These are phyloP conservation scores for Paramecium bursaria DNA, from an alignment of 73 alveolate genomes.

Conservation along the genomic window DNA sequence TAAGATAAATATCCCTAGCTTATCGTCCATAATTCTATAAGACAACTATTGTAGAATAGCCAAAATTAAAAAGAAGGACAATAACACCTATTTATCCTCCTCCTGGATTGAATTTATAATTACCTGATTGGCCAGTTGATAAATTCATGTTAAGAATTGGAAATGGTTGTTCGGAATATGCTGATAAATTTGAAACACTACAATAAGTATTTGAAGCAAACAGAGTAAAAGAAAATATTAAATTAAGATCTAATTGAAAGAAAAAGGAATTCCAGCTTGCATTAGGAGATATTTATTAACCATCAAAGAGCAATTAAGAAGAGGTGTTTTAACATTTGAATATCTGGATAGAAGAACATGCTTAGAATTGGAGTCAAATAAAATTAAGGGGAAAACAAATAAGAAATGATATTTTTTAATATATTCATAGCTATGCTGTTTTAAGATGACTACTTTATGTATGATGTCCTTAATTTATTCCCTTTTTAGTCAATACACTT, in stretches of 20 bases:
- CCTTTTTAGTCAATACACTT: slow-evolving; percentile 50
- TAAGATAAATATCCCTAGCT: slow-evolving; percentile 25
- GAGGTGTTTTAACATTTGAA: slow-evolving; percentile 81
- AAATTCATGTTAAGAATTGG: slow-evolving; percentile 75
- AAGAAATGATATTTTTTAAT: too few relatives aligned
- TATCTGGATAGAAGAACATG: slow-evolving; percentile 79
- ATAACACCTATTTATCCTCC: slow-evolving; percentile 79
- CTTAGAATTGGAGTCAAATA: too few relatives aligned
- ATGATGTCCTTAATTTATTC: neutral
- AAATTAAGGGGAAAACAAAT: too few relatives aligned
- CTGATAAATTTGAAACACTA: slow-evolving; percentile 80
- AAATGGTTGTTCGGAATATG: slow-evolving; percentile 81
- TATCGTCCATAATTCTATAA: slow-evolving; percentile 19
- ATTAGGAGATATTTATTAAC: slow-evolving; percentile 75
- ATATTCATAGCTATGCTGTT: too few relatives aligned
- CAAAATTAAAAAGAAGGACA: slow-evolving; percentile 70
- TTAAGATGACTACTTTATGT: neutral
- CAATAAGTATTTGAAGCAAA: slow-evolving; percentile 74
- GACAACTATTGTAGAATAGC: slow-evolving; percentile 36
- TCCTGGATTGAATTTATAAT: slow-evolving; percentile 72
- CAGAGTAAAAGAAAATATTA: slow-evolving; percentile 5
- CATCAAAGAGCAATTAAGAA: slow-evolving; percentile 74
- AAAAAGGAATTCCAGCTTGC: slow-evolving; percentile 75
- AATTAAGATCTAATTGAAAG: slow-evolving; percentile 73
- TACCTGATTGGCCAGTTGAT: slow-evolving; percentile 78